Percentiles rank a stretch among this genome's conserved stretches.
Conservation (phyloP, 768 basidiomycete genomes). For the Podaxis sp. region DNA sequence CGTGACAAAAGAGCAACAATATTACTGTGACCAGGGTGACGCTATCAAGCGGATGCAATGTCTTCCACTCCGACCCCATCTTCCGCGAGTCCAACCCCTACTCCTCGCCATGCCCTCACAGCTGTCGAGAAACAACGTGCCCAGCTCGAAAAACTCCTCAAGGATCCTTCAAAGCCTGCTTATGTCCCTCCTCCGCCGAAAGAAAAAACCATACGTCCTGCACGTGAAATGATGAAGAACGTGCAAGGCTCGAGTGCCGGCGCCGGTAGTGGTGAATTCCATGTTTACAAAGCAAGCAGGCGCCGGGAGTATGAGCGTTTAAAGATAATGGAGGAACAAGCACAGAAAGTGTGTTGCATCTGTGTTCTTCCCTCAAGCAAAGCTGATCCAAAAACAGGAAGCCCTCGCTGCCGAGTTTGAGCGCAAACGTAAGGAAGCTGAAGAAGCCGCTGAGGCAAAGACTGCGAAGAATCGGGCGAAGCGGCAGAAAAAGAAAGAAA, state of each 20-base stretch:
- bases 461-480: slow-evolving; percentile 96
- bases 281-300: slow-evolving; percentile 95
- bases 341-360: slow-evolving; percentile 60
- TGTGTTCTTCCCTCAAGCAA: neutral
- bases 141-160: slow-evolving; percentile 86
- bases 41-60: neutral
- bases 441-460: slow-evolving; percentile 76
- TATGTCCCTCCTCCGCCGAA: slow-evolving; percentile 79
- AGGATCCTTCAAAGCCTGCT: slow-evolving; percentile 83
- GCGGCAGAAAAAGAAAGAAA: slow-evolving; percentile 88
- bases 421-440: slow-evolving; percentile 66
- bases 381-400: slow-evolving; percentile 50
- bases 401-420: slow-evolving; percentile 71
- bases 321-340: slow-evolving; percentile 84
- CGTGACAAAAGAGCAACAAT: neutral
- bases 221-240: slow-evolving; percentile 99
- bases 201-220: slow-evolving; percentile 76
- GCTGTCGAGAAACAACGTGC: slow-evolving; percentile 52
- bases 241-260: slow-evolving; percentile 98
- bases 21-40: neutral
- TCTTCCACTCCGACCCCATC: slow-evolving; percentile 9
- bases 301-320: slow-evolving; percentile 94
- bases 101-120: slow-evolving; percentile 50
- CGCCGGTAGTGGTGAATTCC: slow-evolving; percentile 96
- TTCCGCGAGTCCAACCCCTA: slow-evolving; percentile 20